phyloP scores from a whole-genome alignment of 108 stramenopile species.

The Nitzschia palea region DNA sequence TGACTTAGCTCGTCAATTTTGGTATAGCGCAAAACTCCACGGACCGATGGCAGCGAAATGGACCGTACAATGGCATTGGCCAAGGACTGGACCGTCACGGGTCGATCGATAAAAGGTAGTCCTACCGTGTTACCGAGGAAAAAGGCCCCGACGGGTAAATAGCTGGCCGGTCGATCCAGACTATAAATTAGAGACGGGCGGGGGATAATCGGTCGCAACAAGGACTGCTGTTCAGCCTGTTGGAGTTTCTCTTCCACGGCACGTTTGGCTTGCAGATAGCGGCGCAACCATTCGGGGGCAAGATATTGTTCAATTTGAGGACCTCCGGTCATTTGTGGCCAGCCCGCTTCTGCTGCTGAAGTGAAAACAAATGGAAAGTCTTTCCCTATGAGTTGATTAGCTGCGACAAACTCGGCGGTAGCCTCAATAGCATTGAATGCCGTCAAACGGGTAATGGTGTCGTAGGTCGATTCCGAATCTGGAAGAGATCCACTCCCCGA shows the following conservation, averaged over 20 bases:
- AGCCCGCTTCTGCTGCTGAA: constrained; percentile 85
- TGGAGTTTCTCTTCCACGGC: constrained; percentile 60
- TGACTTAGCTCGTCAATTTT: constrained; percentile 20
- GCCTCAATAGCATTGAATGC: constrained; percentile 80
- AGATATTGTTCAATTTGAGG: constrained; percentile 50
- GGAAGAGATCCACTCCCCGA: constrained; percentile 75
- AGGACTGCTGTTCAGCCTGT: constrained; percentile 14
- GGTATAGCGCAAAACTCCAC: constrained; percentile 39
- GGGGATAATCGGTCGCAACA: constrained; percentile 61
- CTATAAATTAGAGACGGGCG: constrained; percentile 82
- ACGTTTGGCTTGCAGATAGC: constrained; percentile 76
- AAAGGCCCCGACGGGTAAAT: constrained; percentile 56
- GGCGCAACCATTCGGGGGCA: constrained; percentile 74
- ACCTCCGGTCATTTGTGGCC: constrained; percentile 79
- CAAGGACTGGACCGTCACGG: constrained; percentile 76
- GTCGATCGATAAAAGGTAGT: constrained; percentile 82
- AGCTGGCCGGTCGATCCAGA: constrained; percentile 64
- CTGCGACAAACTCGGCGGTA: constrained; percentile 31
- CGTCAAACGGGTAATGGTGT: constrained; percentile 75
- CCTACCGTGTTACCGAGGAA: constrained; percentile 68
- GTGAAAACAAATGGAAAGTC: constrained; percentile 71
- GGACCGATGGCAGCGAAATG: constrained; percentile 16
- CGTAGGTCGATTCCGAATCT: constrained; percentile 70
- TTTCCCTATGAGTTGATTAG: background rate
- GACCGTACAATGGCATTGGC: constrained; percentile 72